Conservation (phyloP, 2,329 filamentous ascomycete species). For the Alternaria brassicicola region DNA sequence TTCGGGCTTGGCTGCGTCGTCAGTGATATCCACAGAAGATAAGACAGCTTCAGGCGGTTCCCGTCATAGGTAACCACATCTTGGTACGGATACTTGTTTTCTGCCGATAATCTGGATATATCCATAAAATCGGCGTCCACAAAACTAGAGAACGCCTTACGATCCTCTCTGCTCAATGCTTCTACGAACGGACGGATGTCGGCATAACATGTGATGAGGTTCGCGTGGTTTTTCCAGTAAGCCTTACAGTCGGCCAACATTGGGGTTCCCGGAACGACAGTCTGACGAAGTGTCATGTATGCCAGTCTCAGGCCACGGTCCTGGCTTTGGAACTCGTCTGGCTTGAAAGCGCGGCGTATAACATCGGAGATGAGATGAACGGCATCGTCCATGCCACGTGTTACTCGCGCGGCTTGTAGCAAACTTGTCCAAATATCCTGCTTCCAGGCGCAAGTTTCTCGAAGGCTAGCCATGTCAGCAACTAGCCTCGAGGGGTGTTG, state of each 20-base stretch:
- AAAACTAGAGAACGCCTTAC: conserved; percentile 18
- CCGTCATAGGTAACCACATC: not conserved
- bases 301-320: conserved; percentile 25
- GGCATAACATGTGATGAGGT: conserved; percentile 32
- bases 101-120: not conserved
- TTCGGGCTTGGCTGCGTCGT: not conserved
- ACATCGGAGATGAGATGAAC: conserved; percentile 8
- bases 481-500: not conserved
- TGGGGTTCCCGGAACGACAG: conserved; percentile 2
- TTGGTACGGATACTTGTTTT: not conserved
- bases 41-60: conserved; percentile 36
- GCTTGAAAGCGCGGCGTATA: conserved; percentile 20
- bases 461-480: conserved; percentile 3
- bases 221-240: conserved; percentile 31
- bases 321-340: conserved; percentile 8
- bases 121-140: not conserved
- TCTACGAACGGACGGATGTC: conserved; percentile 37
- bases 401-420: conserved; percentile 18
- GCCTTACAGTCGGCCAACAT: conserved; percentile 26
- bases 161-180: conserved; percentile 18
- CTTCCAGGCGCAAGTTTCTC: conserved; percentile 24
- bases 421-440: conserved; percentile 29
- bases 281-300: conserved; percentile 20
- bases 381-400: conserved; percentile 10
- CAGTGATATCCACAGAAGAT: conserved; percentile 33